phyloP scores from a whole-genome alignment of 2,329 filamentous ascomycete genomes.

The Paecilomyces niveus region DNA sequence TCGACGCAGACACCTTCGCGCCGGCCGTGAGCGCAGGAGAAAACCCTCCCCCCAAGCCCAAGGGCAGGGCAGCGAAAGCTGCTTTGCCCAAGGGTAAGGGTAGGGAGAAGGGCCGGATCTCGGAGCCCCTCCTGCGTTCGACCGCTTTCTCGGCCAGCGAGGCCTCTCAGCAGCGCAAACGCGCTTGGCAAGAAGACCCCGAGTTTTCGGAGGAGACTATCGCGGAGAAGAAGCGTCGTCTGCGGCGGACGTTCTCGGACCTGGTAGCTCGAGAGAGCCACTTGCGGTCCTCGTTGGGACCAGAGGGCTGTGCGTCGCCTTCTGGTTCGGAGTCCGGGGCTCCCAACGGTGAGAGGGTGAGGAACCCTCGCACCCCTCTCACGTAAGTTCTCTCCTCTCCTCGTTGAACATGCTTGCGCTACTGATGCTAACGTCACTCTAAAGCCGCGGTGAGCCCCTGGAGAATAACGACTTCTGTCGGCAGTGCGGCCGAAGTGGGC shows the following conservation, averaged over 20 bases:
- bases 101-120: constrained; percentile 4
- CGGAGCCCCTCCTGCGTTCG: constrained; percentile 5
- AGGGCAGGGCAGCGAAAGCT: constrained; percentile 19
- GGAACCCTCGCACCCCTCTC: neutral
- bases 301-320: neutral
- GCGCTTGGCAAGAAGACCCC: constrained; percentile 20
- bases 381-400: neutral
- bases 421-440: neutral
- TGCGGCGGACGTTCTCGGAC: constrained; percentile 14
- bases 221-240: constrained; percentile 18
- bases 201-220: constrained; percentile 19
- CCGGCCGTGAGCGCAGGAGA: constrained; percentile 13
- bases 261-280: constrained; percentile 16
- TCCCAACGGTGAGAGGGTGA: neutral
- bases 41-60: constrained; percentile 10
- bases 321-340: neutral
- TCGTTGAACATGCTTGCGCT: neutral
- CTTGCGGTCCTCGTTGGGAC: constrained; percentile 16
- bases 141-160: constrained; percentile 17
- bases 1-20: constrained; percentile 26
- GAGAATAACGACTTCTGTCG: constrained; percentile 90
- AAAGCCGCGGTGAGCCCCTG: constrained; percentile 14
- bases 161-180: constrained; percentile 18
- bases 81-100: constrained; percentile 11
- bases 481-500: constrained; percentile 74